Conservation (phyloP, 345 rosid genomes). For the Punica granatum region DNA sequence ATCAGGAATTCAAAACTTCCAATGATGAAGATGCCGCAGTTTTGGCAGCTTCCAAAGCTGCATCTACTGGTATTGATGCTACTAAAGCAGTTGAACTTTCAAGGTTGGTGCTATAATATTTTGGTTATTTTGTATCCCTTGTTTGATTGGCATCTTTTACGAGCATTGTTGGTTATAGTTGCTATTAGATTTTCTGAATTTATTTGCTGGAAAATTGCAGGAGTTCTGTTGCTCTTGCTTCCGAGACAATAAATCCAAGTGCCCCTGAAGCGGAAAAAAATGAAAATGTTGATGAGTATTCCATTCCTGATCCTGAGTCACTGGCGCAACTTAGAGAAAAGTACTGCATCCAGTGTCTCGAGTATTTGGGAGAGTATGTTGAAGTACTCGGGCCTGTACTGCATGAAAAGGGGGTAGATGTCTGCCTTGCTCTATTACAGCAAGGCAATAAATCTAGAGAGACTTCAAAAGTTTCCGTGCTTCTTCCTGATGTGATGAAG, state of each 20-base stretch:
- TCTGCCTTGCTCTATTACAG: slow-evolving; percentile 73
- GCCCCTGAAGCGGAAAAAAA: slow-evolving; percentile 26
- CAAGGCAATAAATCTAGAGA: slow-evolving; percentile 47
- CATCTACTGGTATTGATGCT: slow-evolving; percentile 88
- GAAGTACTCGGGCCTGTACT: slow-evolving; percentile 98
- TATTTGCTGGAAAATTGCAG: slow-evolving; percentile 34
- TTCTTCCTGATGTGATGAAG: slow-evolving; percentile 96
- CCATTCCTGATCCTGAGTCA: slow-evolving; percentile 56
- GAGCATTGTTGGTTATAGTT: background rate
- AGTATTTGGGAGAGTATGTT: slow-evolving; percentile 84
- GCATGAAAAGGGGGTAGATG: slow-evolving; percentile 96
- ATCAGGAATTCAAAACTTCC: slow-evolving; percentile 58
- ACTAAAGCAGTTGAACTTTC: slow-evolving; percentile 67
- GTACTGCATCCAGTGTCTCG: slow-evolving; percentile 91
- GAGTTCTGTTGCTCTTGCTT: slow-evolving; percentile 23
- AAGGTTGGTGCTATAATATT: slow-evolving; percentile 41
- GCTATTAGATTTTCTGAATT: slow-evolving; percentile 11
- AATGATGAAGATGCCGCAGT: slow-evolving; percentile 85
- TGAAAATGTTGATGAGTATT: slow-evolving; percentile 58
- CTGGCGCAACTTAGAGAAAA: slow-evolving; percentile 83
- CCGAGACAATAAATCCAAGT: slow-evolving; percentile 28
- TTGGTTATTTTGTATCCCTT: background rate
- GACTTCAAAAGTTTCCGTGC: slow-evolving; percentile 27
- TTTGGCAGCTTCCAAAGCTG: slow-evolving; percentile 81
- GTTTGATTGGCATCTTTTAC: background rate